Evolutionary conservation across 2,329 filamentous ascomycete species (phyloP), one percentile per base, ranked within the genome.

Genomic region (Aureobasidium lini): DNA sequence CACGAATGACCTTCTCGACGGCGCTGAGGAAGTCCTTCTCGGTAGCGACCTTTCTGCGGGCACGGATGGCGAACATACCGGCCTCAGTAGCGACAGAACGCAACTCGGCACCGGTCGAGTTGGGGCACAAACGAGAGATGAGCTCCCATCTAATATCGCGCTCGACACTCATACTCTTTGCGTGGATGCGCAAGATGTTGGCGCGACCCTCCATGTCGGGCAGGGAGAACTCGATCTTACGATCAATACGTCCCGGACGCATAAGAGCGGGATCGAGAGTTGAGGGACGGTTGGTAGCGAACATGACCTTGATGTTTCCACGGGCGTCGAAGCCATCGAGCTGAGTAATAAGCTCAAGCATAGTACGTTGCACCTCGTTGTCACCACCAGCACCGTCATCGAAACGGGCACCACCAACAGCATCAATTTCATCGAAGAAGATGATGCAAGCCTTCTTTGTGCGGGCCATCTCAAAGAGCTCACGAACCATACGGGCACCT

Each of bases 401-500:
- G 72, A 97, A 96, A 75, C 93, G 90, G 40, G 93, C 93, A 67
- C 93, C 93, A 71, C 93, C 93, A 59, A 97, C 90, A 50, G 93
- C 93, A 74, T 97, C 93, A 63, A 97, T 94, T 78, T 99, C 94
- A 73, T 99, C 94, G 71, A 96, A 95, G 85, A 99, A 99, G 77
- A 99, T 99, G 72, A 99, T 99, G 76, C 94, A 99, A 0, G 94
- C 94, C 78, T 99, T 99, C 84, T 99, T 99, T 60, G 94, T 97
- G 67, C 94, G 86, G 9, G 94, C 94, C 94, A 99, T 99, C 78
- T 99, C 94, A 74, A 99, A 99, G 2, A 99, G 84, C 78, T 99
- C 94, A 69, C 94, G 87, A 18, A 99, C 94, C 94, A 99, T 99
- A 68, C 95, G 85, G 5, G 95, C 94, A 72, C 94, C 94, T 75